Base-by-base conservation (phyloP, 768 basidiomycete genomes). In the Boletus vinaceobasis region DNA sequence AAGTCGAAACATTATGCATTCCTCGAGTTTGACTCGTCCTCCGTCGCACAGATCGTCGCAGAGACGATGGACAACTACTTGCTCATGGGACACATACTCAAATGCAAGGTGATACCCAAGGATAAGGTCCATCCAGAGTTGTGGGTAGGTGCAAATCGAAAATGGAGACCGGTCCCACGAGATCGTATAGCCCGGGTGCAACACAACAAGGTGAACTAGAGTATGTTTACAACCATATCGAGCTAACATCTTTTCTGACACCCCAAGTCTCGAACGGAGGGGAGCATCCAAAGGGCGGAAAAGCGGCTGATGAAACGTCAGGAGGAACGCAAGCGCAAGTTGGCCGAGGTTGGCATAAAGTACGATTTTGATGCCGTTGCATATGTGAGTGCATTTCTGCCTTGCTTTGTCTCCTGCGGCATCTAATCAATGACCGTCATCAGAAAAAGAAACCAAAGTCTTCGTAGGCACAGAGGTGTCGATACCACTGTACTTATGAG, bases 61-160 rank as follows among this genome's bases (percentile, higher is more conserved):
- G 97, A 98, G 66, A 98, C 96, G 43, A 98, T 98, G 97, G 86
- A 99, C 79, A 98, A 97, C 75, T 99, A 98, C 72, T 81, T 99
- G 37, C 79, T 99, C 59, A 83, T 89, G 80, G 95, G 96, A 7
- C 96, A 97, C 67, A 88, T 99, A 59, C 79, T 99, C 52, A 84
- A 82, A 42, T 98, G 96, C 77, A 89, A 91, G 72, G 71, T 94
- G 48, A 84, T 98, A 55, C 93, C 97, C 38, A 85, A 85, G 61
- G 92, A 95, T 26, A 72, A 95, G 57, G 84, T 98, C 1, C 96
- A 98, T 69, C 90, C 94, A 13, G 85, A 96, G 66, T 73, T 98
- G 1, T 99, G 97, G 97, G 77, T 95, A 11, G 96, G 97, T n/a
- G 92, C 95, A 19, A 97, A 98, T 74, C 83, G 88, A 61, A 94